Conservation (phyloP, 768 basidiomycete species). For the Cantharellus cinnabarinus region DNA sequence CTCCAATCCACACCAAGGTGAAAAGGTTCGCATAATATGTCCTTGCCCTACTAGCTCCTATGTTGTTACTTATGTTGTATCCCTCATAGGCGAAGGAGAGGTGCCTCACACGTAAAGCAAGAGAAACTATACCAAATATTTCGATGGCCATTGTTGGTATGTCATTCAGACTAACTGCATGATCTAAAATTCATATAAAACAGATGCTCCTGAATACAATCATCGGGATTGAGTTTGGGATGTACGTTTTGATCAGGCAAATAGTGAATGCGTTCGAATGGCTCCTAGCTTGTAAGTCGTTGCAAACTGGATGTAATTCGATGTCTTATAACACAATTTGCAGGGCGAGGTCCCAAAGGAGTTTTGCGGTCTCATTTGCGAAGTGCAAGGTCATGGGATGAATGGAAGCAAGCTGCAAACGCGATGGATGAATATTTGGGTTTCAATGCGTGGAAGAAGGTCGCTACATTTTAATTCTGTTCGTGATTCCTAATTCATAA, state of each 20-base stretch:
- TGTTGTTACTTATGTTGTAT: conserved; percentile 9
- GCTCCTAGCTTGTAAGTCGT: conserved; percentile 45
- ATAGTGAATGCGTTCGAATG: conserved; percentile 90
- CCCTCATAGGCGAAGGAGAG: conserved; percentile 19
- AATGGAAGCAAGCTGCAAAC: conserved; percentile 74
- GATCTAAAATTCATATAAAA: background rate
- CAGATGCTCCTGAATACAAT: conserved; percentile 68
- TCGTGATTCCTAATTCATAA: background rate
- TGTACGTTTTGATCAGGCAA: conserved; percentile 78
- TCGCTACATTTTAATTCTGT: background rate
- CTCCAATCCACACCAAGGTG: conserved; percentile 73
- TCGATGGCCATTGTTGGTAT: conserved; percentile 71
- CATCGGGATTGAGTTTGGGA: conserved; percentile 65
- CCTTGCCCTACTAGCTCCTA: background rate
- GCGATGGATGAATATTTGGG: conserved; percentile 62
- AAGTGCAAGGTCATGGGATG: conserved; percentile 55
- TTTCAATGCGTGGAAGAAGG: conserved; percentile 78
- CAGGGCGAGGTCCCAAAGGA: conserved; percentile 78
- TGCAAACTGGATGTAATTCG: background rate
- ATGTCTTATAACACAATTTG: background rate
- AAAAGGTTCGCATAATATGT: conserved; percentile 30
- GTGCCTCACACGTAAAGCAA: conserved; percentile 16
- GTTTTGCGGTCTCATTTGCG: conserved; percentile 54
- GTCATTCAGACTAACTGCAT: background rate
- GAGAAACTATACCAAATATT: conserved; percentile 62